Evolutionary conservation across 2,329 filamentous ascomycete species (phyloP).

Genomic region (Diaporthe vaccinii): DNA sequence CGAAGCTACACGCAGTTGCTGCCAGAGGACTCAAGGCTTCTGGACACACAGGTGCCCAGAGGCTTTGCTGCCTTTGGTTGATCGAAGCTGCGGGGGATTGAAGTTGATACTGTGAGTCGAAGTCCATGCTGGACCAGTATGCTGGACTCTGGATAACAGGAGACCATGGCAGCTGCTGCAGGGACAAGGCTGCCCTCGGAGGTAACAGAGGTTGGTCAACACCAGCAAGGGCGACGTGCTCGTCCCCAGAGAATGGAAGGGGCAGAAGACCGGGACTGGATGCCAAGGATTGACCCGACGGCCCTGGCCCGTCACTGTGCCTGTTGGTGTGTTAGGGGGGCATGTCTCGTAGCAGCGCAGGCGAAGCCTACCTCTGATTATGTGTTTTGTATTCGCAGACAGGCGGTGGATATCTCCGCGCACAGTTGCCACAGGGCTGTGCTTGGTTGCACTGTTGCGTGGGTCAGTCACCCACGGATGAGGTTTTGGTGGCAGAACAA

Average conservation of each 20-base stretch:
- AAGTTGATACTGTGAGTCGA: conserved; percentile 6
- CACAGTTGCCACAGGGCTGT: conserved; percentile 67
- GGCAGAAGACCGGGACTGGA: conserved; percentile 39
- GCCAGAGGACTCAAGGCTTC: neutral
- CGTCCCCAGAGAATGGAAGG: conserved; percentile 31
- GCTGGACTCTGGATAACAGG: neutral
- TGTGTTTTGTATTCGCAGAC: conserved; percentile 60
- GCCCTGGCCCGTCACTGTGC: conserved; percentile 18
- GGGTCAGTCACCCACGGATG: conserved; percentile 22
- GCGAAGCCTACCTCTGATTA: conserved; percentile 45
- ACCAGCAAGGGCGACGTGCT: conserved; percentile 39
- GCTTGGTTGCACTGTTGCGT: conserved; percentile 64
- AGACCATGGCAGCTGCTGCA: conserved; percentile 2
- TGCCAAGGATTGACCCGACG: neutral
- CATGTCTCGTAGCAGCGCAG: neutral
- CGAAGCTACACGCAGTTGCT: conserved; percentile 43
- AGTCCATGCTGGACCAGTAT: neutral
- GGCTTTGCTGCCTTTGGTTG: conserved; percentile 14
- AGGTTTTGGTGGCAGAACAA: neutral
- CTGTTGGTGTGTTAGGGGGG: neutral
- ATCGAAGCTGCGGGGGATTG: neutral
- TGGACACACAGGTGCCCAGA: conserved; percentile 8
- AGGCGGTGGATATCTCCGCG: conserved; percentile 65
- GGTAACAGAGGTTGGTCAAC: conserved; percentile 42
- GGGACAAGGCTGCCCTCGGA: neutral